These are phyloP conservation scores for Delitschia confertaspora DNA, from an alignment of 495 filamentous ascomycete species.

Conservation along the genomic window DNA sequence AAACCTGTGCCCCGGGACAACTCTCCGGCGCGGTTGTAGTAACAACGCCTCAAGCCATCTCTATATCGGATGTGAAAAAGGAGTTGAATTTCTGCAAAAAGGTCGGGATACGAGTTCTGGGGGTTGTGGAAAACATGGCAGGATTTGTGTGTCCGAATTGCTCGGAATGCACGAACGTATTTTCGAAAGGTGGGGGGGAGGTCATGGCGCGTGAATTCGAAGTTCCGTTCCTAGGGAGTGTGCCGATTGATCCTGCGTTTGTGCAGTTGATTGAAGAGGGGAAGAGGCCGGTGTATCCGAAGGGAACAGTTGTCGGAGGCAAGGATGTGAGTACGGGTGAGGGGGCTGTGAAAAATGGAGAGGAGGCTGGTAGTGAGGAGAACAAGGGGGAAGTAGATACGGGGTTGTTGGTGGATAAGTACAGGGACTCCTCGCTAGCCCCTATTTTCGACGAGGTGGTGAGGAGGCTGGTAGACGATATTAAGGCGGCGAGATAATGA, in stretches of 20 bases:
- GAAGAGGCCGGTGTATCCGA: constrained; percentile 38
- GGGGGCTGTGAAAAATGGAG: constrained; percentile 2
- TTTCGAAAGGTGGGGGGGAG: constrained; percentile 79
- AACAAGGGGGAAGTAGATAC: too few relatives aligned
- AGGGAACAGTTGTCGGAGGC: constrained; percentile 28
- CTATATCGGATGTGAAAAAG: constrained; percentile 87
- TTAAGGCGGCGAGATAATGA: too few relatives aligned
- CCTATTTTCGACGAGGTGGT: constrained; percentile 64
- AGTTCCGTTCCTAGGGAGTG: constrained; percentile 73
- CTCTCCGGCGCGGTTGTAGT: constrained; percentile 80
- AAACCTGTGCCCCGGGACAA: constrained; percentile 39
- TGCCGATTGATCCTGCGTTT: constrained; percentile 78
- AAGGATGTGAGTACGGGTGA: constrained; percentile 19
- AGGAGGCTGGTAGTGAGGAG: constrained; percentile 27
- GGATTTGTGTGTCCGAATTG: constrained; percentile 95
- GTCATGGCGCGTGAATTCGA: constrained; percentile 81
- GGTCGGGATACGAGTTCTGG: constrained; percentile 69
- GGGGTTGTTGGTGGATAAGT: constrained; percentile 66
- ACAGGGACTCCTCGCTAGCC: constrained; percentile 65
- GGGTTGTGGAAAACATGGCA: constrained; percentile 96
- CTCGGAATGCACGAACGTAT: constrained; percentile 85
- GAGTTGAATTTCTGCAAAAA: constrained; percentile 94
- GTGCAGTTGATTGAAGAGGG: constrained; percentile 58
- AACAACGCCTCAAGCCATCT: constrained; percentile 90
- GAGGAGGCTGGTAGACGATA: constrained; percentile 39